phyloP scores from a whole-genome alignment of 2,329 filamentous ascomycete species.

The Colletotrichum lini region DNA sequence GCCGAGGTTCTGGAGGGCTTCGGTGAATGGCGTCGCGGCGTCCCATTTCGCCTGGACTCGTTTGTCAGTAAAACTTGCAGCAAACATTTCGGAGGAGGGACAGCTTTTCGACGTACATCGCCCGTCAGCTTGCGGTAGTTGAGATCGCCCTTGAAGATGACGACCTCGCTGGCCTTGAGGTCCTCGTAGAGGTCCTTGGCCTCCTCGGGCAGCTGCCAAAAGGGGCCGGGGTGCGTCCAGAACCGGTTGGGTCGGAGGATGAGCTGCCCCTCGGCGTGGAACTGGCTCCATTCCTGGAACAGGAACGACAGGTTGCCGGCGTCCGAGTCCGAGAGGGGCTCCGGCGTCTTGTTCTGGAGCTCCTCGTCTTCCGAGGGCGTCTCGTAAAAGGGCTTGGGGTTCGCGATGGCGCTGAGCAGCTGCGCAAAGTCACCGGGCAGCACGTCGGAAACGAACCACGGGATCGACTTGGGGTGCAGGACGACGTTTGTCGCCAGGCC shows the following conservation, averaged over 20 bases:
- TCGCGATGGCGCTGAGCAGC: conserved; percentile 84
- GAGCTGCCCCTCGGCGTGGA: conserved; percentile 88
- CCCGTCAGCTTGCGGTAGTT: conserved; percentile 95
- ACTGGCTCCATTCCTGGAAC: conserved; percentile 83
- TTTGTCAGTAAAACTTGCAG: conserved; percentile 2
- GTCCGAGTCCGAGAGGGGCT: conserved; percentile 77
- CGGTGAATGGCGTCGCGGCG: conserved; percentile 86
- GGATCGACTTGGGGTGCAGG: conserved; percentile 93
- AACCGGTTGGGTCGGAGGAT: conserved; percentile 87
- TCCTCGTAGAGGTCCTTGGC: conserved; percentile 81
- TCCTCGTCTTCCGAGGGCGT: conserved; percentile 78
- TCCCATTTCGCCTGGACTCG: conserved; percentile 79
- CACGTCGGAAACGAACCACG: conserved; percentile 99
- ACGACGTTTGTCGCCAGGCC: conserved; percentile 90
- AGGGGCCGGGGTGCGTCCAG: conserved; percentile 91
- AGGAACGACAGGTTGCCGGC: conserved; percentile 78
- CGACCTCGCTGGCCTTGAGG: conserved; percentile 85
- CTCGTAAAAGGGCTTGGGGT: conserved; percentile 85
- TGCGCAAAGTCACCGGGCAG: conserved; percentile 86
- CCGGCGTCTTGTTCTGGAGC: conserved; percentile 68
- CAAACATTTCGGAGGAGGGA: no score
- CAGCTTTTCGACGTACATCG: conserved; percentile 74
- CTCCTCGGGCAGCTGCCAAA: conserved; percentile 84
- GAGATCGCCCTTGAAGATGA: conserved; percentile 97
- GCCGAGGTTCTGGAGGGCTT: conserved; percentile 89